A percentile compares a stretch with the other conserved stretches of the same genome.
These are phyloP conservation scores for Fusarium protoensiforme DNA, from an alignment of 2,329 filamentous ascomycete genomes.

Conservation along the genomic window DNA sequence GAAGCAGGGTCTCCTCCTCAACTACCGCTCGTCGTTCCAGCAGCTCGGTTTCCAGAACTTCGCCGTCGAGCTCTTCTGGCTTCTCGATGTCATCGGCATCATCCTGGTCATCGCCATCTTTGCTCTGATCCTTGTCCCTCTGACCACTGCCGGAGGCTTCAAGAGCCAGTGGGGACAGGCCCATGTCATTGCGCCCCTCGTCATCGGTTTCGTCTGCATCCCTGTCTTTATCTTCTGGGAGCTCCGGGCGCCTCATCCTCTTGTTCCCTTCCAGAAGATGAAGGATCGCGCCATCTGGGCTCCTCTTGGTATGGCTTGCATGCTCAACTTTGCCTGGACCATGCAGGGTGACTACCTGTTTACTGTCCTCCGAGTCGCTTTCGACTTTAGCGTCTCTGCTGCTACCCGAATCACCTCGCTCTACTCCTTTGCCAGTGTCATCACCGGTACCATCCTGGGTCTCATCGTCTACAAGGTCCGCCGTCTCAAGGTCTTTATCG, in stretches of 20 bases:
- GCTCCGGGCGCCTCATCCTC: slow-evolving; percentile 59
- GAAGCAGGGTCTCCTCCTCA: slow-evolving; percentile 58
- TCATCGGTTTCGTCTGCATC: slow-evolving; percentile 58
- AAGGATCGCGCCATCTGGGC: slow-evolving; percentile 74
- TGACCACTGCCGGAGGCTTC: slow-evolving; percentile 59
- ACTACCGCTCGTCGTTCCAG: slow-evolving; percentile 49
- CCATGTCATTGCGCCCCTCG: slow-evolving; percentile 56
- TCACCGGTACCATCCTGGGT: slow-evolving; percentile 67
- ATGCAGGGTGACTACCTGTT: slow-evolving; percentile 74
- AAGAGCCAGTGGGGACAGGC: slow-evolving; percentile 51
- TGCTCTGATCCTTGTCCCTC: slow-evolving; percentile 56
- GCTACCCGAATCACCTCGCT: slow-evolving; percentile 70
- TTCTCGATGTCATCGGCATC: slow-evolving; percentile 58
- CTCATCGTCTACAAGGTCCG: slow-evolving; percentile 67
- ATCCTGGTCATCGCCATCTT: slow-evolving; percentile 59
- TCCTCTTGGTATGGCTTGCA: slow-evolving; percentile 66
- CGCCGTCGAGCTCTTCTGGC: slow-evolving; percentile 57
- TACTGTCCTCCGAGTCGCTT: slow-evolving; percentile 70
- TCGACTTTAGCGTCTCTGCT: slow-evolving; percentile 65
- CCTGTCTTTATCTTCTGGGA: slow-evolving; percentile 64
- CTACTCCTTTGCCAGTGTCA: slow-evolving; percentile 67
- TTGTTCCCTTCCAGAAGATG: slow-evolving; percentile 70
- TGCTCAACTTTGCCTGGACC: slow-evolving; percentile 69
- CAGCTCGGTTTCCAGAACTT: slow-evolving; percentile 47
- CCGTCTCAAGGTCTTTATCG: slow-evolving; percentile 72